Evolutionary conservation across 1,139 yeast species (phyloP).

Genomic region (Pichia inconspicua): DNA sequence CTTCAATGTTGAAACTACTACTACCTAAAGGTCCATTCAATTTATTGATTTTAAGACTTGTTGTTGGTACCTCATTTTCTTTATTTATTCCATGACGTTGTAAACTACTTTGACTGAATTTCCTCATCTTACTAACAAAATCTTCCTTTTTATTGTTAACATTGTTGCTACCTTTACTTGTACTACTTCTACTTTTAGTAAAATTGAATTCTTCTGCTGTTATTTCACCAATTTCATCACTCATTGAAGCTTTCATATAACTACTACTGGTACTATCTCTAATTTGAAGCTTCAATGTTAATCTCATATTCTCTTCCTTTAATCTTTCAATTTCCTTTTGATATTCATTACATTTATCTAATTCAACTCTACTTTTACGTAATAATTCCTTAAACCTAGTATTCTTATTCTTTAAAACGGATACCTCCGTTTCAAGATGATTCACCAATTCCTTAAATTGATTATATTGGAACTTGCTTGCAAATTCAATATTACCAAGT

Average conservation of each 20-base stretch:
- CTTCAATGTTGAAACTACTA: conserved; percentile 9
- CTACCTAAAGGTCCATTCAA: not conserved
- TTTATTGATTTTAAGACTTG: not conserved
- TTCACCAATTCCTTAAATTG: conserved; percentile 1
- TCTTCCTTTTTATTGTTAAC: conserved; percentile 11
- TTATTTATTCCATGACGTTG: not conserved
- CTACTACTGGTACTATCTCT: conserved; percentile 2
- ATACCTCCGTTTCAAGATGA: not conserved
- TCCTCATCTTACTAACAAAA: conserved; percentile 21
- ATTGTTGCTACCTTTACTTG: not conserved
- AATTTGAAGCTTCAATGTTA: conserved; percentile 4
- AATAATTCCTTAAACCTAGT: conserved; percentile 8
- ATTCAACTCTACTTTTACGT: conserved; percentile 6
- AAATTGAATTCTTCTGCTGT: conserved; percentile 2
- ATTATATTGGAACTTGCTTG: conserved; percentile 2
- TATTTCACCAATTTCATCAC: conserved; percentile 4
- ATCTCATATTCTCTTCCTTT: conserved; percentile 3
- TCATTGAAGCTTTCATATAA: not conserved
- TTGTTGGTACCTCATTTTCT: not conserved
- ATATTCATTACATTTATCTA: conserved; percentile 10
- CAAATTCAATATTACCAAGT: conserved; percentile 6
- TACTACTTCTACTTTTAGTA: not conserved
- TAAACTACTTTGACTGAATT: conserved; percentile 14
- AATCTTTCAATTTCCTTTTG: conserved; percentile 6
- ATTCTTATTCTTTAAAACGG: conserved; percentile 3